These are phyloP conservation scores for Zygoascus sp. DNA, from an alignment of 1,139 yeast species.

Conservation along the genomic window DNA sequence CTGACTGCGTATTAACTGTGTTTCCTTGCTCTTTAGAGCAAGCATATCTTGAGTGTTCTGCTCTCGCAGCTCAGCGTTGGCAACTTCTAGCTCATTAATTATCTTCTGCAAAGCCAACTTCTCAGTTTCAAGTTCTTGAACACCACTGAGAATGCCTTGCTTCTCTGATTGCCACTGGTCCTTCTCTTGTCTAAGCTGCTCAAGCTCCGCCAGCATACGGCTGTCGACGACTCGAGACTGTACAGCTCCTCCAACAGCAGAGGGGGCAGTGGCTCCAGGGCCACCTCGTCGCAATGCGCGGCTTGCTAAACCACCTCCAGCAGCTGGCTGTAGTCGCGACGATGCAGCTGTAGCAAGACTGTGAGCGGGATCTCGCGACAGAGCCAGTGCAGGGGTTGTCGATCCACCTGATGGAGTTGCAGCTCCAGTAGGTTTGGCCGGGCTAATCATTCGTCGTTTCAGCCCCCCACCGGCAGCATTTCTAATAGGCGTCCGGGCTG, in stretches of 20 bases:
- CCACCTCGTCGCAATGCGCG: constrained; percentile 16
- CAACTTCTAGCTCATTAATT: constrained; percentile 34
- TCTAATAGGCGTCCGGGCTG: constrained; percentile 10
- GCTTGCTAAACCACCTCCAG: constrained; percentile 17
- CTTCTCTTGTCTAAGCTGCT: constrained; percentile 50
- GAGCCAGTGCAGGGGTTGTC: constrained; percentile 11
- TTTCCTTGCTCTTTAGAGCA: constrained; percentile 59
- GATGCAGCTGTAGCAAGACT: constrained; percentile 8
- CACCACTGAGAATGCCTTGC: constrained; percentile 38
- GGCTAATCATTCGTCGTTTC: constrained; percentile 13
- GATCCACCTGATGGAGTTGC: constrained; percentile 8
- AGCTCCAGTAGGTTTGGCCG: constrained; percentile 5
- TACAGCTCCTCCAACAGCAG: constrained; percentile 26
- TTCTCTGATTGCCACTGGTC: constrained; percentile 45
- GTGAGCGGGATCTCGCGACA: constrained; percentile 9
- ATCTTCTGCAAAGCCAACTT: constrained; percentile 44
- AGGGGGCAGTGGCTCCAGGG: constrained; percentile 13
- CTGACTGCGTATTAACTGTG: constrained; percentile 54
- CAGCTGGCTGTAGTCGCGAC: background rate
- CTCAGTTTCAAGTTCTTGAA: constrained; percentile 45
- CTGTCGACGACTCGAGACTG: constrained; percentile 28
- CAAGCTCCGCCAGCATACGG: constrained; percentile 40
- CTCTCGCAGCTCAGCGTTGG: constrained; percentile 43
- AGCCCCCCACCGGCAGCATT: constrained; percentile 9
- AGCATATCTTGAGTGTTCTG: constrained; percentile 51